Percentiles rank a stretch among this genome's conserved stretches.
These are phyloP conservation scores for Zygoascus hellenicus DNA, from an alignment of 1,139 yeast species.

Conservation along the genomic window DNA sequence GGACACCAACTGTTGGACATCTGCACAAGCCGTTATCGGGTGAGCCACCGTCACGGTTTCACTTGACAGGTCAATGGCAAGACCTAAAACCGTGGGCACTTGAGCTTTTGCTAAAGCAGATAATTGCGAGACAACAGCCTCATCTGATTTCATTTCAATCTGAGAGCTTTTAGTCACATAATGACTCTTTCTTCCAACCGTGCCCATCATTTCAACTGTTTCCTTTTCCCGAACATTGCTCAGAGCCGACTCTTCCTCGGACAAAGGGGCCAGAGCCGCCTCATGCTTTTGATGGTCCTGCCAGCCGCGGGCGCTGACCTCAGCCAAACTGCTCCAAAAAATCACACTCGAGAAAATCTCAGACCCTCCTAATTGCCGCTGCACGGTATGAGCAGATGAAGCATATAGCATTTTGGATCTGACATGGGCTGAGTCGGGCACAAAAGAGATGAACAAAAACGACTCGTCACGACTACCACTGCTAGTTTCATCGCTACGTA, in stretches of 20 bases:
- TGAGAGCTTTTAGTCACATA: constrained; percentile 21
- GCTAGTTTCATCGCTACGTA: constrained; percentile 36
- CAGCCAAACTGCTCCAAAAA: constrained; percentile 57
- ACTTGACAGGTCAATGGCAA: constrained; percentile 32
- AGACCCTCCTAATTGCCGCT: constrained; percentile 64
- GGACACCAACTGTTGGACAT: constrained; percentile 28
- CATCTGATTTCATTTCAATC: constrained; percentile 21
- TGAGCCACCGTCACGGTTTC: constrained; percentile 34
- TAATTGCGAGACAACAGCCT: constrained; percentile 22
- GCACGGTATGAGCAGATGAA: constrained; percentile 70
- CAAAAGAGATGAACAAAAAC: constrained; percentile 66
- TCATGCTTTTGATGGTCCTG: constrained; percentile 36
- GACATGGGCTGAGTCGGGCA: constrained; percentile 82
- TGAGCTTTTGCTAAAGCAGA: constrained; percentile 10
- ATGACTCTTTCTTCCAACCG: constrained; percentile 27
- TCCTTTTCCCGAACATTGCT: constrained; percentile 34
- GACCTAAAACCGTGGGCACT: constrained; percentile 17
- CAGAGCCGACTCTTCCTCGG: constrained; percentile 55
- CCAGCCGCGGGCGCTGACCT: constrained; percentile 51
- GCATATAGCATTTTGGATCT: constrained; percentile 91
- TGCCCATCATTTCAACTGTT: constrained; percentile 30
- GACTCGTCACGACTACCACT: constrained; percentile 15
- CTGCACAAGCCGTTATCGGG: constrained; percentile 10
- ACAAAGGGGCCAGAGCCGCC: constrained; percentile 43
- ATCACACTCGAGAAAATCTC: constrained; percentile 50